A percentile compares a stretch with the other conserved stretches of the same genome.
phyloP scores from a whole-genome alignment of 345 rosid genomes.

The Eutrema japonicum region DNA sequence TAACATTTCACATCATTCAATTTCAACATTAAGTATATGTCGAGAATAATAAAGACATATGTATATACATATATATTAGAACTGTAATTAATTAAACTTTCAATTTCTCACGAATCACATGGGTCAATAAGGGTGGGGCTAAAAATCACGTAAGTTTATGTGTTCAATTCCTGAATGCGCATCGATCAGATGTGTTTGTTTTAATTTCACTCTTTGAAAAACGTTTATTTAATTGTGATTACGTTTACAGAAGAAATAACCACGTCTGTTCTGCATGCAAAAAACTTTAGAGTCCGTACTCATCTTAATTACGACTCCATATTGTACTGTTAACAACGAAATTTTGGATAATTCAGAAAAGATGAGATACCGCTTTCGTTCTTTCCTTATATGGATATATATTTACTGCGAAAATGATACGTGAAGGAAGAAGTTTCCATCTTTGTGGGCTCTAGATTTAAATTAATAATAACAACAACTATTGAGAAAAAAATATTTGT shows the following conservation, averaged over 20 bases:
- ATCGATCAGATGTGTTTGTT: constrained; percentile 17
- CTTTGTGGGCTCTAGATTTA: constrained; percentile 17
- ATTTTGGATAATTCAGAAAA: constrained; percentile 9
- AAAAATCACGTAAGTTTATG: constrained; percentile 21
- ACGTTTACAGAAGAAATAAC: constrained; percentile 12
- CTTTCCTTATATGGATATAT: constrained; percentile 28
- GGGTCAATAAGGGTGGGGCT: constrained; percentile 39
- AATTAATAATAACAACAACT: not conserved
- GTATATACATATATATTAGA: not conserved
- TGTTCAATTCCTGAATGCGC: constrained; percentile 18
- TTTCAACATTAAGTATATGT: constrained; percentile 7
- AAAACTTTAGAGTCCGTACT: constrained; percentile 9
- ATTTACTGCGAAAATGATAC: constrained; percentile 1
- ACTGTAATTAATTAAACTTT: not conserved
- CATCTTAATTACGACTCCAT: constrained; percentile 30
- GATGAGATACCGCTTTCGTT: not conserved
- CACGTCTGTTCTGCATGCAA: constrained; percentile 20
- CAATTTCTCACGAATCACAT: constrained; percentile 24
- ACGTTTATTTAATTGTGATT: constrained; percentile 24
- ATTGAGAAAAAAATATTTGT: no score
- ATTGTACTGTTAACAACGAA: not conserved
- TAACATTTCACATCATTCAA: constrained; percentile 22
- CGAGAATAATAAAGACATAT: constrained; percentile 10
- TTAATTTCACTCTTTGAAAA: constrained; percentile 13
- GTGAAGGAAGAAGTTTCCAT: constrained; percentile 11